Percentiles rank a stretch among this genome's conserved stretches.
These are phyloP conservation scores for Nemania abortiva DNA, from an alignment of 2,329 filamentous ascomycete genomes.

Conservation along the genomic window DNA sequence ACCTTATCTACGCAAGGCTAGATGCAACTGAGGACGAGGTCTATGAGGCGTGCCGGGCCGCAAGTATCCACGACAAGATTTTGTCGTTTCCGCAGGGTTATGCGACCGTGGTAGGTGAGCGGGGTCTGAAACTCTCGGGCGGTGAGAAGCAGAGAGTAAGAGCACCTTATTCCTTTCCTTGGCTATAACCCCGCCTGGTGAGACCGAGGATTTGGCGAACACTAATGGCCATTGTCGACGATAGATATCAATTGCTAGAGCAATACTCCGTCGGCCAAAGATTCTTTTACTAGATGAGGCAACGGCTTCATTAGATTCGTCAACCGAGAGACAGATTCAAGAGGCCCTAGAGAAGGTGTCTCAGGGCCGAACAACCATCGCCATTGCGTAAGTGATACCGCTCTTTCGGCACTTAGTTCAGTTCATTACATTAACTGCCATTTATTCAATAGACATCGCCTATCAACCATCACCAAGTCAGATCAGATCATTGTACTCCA, in stretches of 20 bases:
- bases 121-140: constrained; percentile 19
- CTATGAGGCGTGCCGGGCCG: constrained; percentile 3
- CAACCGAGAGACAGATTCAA: constrained; percentile 3
- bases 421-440: background rate
- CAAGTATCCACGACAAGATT: constrained; percentile 21
- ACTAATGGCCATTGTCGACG: background rate
- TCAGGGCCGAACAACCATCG: background rate
- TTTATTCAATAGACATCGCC: background rate
- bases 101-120: constrained; percentile 5
- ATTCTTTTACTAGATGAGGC: constrained; percentile 11
- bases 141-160: constrained; percentile 21
- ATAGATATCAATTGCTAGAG: constrained; percentile 3
- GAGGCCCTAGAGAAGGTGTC: background rate
- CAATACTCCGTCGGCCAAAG: background rate
- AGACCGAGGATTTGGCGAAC: background rate
- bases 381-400: background rate
- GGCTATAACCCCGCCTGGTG: background rate
- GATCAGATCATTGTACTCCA: constrained; percentile 20
- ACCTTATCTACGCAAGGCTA: constrained; percentile 5
- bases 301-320: background rate
- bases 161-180: background rate
- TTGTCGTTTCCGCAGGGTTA: constrained; percentile 12
- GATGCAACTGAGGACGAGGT: constrained; percentile 1
- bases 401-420: background rate
- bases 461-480: constrained; percentile 13